Evolutionary conservation across 495 filamentous ascomycete genomes (phyloP).

Genomic region (Oleoguttula mirabilis): DNA sequence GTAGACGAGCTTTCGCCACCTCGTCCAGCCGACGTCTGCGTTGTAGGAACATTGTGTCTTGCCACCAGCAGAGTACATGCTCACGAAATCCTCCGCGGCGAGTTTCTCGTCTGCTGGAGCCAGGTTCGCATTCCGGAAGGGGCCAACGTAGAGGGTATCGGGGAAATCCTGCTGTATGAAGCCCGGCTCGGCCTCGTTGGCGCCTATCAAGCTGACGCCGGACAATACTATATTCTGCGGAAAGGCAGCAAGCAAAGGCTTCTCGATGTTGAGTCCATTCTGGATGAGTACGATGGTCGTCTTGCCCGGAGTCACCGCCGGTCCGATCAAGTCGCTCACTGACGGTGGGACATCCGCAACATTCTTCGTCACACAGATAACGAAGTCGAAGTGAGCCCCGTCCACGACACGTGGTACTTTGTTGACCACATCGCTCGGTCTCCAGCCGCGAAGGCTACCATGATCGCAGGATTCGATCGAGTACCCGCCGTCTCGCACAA

Average conservation of each 20-base stretch:
- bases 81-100: conserved; percentile 23
- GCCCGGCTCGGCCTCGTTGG: conserved; percentile 36
- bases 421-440: conserved; percentile 16
- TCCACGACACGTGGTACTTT: conserved; percentile 33
- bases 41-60: conserved; percentile 21
- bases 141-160: conserved; percentile 24
- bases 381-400: conserved; percentile 40
- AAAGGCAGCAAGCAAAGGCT: conserved; percentile 38
- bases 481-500: conserved; percentile 24
- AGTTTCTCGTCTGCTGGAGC: neutral
- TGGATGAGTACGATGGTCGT: conserved; percentile 47
- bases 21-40: conserved; percentile 18
- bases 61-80: conserved; percentile 23
- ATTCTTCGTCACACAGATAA: conserved; percentile 49
- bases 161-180: conserved; percentile 25
- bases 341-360: conserved; percentile 38
- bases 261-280: conserved; percentile 54
- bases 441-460: conserved; percentile 23
- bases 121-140: conserved; percentile 23
- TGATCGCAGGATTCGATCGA: conserved; percentile 27
- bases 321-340: conserved; percentile 35
- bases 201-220: conserved; percentile 41
- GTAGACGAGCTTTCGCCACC: conserved; percentile 30
- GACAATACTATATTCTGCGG: conserved; percentile 41
- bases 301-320: conserved; percentile 38